A percentile compares a stretch with the other conserved stretches of the same genome.
Conservation (phyloP, 768 basidiomycete genomes). For the Boletus patriciae region DNA sequence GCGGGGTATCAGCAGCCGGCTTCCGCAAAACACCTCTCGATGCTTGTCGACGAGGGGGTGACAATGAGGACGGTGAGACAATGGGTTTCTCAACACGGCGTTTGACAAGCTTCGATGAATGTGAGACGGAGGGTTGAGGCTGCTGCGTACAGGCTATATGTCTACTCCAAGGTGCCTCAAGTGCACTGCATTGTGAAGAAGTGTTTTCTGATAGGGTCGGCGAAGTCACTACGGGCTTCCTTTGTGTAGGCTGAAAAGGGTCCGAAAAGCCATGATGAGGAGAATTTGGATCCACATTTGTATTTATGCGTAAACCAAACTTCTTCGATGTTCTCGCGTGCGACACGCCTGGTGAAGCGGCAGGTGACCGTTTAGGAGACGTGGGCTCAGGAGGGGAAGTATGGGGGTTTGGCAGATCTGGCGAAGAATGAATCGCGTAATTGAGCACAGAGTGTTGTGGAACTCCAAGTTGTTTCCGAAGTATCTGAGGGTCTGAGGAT, state of each 20-base stretch:
- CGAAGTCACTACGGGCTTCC: background rate
- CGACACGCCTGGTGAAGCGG: background rate
- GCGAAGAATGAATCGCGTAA: conserved; percentile 14
- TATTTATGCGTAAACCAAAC: conserved; percentile 1
- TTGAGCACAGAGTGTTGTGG: conserved; percentile 34
- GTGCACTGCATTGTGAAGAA: background rate
- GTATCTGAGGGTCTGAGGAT: conserved; percentile 27
- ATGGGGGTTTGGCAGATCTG: conserved; percentile 29
- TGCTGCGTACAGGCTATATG: background rate
- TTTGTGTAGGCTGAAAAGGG: background rate
- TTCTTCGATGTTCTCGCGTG: conserved; percentile 1
- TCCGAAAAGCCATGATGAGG: background rate
- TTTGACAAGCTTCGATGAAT: conserved; percentile 8
- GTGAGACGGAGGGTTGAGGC: background rate
- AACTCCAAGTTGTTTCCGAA: conserved; percentile 31
- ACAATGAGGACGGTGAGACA: background rate
- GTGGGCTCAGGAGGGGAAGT: background rate
- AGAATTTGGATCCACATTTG: conserved; percentile 1
- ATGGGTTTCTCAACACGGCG: background rate
- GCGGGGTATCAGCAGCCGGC: background rate
- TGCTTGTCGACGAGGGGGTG: background rate
- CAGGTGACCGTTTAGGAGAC: background rate
- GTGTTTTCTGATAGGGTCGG: background rate
- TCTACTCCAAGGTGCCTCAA: background rate
- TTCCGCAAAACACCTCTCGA: conserved; percentile 7